Conservation (phyloP, 2,329 filamentous ascomycete genomes). For the Calonectria multiphialidica region DNA sequence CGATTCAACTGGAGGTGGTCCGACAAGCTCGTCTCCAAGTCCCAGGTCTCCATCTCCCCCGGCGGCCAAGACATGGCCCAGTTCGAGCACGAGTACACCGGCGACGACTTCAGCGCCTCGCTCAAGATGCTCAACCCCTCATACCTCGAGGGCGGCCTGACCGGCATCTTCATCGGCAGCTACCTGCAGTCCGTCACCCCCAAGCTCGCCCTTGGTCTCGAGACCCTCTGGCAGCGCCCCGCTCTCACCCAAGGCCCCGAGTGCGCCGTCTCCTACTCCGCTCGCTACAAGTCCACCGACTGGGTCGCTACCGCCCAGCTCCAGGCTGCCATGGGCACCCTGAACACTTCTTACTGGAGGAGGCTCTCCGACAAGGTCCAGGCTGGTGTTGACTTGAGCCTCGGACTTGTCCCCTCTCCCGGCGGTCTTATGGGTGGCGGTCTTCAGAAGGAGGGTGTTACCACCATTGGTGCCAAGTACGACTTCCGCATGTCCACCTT, state of each 20-base stretch:
- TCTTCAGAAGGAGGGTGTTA: conserved; percentile 86
- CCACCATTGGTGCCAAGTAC: conserved; percentile 96
- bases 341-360: conserved; percentile 95
- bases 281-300: conserved; percentile 89
- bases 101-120: conserved; percentile 91
- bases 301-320: conserved; percentile 95
- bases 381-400: conserved; percentile 93
- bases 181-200: conserved; percentile 95
- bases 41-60: conserved; percentile 86
- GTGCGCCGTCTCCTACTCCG: conserved; percentile 89
- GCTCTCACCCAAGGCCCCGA: conserved; percentile 90
- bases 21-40: conserved; percentile 84
- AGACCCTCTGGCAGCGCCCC: conserved; percentile 93
- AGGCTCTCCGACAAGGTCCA: conserved; percentile 94
- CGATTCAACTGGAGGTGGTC: conserved; percentile 96
- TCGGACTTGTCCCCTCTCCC: conserved; percentile 78
- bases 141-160: conserved; percentile 88
- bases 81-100: conserved; percentile 95
- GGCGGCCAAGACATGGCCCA: conserved; percentile 89
- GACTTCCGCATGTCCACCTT: conserved; percentile 97
- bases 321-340: conserved; percentile 82
- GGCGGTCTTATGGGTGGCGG: conserved; percentile 82
- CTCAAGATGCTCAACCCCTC: conserved; percentile 98
- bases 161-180: conserved; percentile 94
- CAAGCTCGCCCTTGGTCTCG: conserved; percentile 86